These are phyloP conservation scores for Taiwanofungus camphoratus DNA, from an alignment of 1,284 basidiomycete genomes.

Conservation along the genomic window DNA sequence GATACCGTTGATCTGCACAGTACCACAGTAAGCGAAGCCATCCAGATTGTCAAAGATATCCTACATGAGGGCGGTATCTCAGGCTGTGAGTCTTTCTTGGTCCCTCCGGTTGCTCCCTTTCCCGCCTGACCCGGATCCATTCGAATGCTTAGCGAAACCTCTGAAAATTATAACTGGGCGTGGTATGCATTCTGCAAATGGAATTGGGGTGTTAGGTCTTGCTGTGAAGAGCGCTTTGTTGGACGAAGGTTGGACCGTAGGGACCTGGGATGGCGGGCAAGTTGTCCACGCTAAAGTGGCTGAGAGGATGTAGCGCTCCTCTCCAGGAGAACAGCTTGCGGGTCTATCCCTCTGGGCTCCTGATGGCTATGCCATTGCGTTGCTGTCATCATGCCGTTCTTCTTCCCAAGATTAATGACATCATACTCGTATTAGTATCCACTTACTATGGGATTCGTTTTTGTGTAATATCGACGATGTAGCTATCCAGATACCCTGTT, in stretches of 20 bases:
- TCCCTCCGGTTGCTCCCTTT: background rate
- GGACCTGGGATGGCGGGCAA: slow-evolving; percentile 58
- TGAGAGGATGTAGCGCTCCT: slow-evolving; percentile 5
- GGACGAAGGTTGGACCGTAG: slow-evolving; percentile 58
- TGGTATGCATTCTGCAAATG: slow-evolving; percentile 60
- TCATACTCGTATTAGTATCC: no score
- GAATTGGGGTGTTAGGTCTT: slow-evolving; percentile 63
- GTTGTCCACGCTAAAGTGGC: slow-evolving; percentile 33
- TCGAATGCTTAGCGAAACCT: slow-evolving; percentile 42
- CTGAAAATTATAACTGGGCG: slow-evolving; percentile 70
- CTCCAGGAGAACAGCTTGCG: no score
- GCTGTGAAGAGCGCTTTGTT: slow-evolving; percentile 54
- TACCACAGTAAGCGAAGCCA: slow-evolving; percentile 57
- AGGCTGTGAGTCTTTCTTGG: slow-evolving; percentile 34
- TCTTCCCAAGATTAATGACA: no score
- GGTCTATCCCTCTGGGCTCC: no score
- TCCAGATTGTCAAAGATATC: slow-evolving; percentile 56
- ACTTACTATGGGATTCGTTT: no score
- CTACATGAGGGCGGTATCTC: slow-evolving; percentile 39
- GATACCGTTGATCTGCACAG: slow-evolving; percentile 67
- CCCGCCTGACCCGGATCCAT: background rate
- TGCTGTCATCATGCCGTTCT: no score
- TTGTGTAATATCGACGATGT: no score
- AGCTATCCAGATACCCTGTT: no score
- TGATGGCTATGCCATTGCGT: no score